Conservation (phyloP, 345 rosid species). For the Lepidium didymum region DNA sequence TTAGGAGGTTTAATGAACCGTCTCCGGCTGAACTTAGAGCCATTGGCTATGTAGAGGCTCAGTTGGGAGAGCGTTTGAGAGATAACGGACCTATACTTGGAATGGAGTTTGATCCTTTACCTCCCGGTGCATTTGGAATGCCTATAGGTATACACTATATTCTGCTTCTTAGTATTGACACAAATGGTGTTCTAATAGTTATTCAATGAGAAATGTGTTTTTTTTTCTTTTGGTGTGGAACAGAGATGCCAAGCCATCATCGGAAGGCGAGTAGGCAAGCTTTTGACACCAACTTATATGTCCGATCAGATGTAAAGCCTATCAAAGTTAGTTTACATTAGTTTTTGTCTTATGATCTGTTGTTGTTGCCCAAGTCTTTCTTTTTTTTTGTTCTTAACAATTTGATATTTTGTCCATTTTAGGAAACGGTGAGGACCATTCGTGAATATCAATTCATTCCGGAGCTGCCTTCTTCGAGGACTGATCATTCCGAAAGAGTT, state of each 20-base stretch:
- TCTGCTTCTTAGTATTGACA: background rate
- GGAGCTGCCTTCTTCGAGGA: constrained; percentile 61
- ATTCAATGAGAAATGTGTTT: background rate
- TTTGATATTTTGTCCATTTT: background rate
- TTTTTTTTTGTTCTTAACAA: background rate
- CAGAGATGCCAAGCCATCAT: constrained; percentile 43
- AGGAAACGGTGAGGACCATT: constrained; percentile 46
- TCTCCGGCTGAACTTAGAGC: constrained; percentile 55
- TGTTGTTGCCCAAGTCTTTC: background rate
- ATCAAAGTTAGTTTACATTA: constrained; percentile 41
- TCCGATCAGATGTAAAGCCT: constrained; percentile 39
- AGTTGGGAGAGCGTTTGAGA: constrained; percentile 75
- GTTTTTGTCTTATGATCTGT: background rate
- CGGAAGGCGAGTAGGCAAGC: constrained; percentile 37
- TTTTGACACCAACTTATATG: constrained; percentile 53
- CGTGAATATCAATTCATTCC: constrained; percentile 92
- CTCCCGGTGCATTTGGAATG: constrained; percentile 95
- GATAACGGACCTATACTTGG: constrained; percentile 86
- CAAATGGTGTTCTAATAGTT: background rate
- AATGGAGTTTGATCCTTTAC: constrained; percentile 90
- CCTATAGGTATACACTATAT: constrained; percentile 52
- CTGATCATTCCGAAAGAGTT: constrained; percentile 49
- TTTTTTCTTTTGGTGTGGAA: constrained; percentile 24
- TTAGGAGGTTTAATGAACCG: constrained; percentile 50
- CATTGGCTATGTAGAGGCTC: constrained; percentile 65